phyloP scores from a whole-genome alignment of 2,329 filamentous ascomycete species.

The Diplodia sapinea region DNA sequence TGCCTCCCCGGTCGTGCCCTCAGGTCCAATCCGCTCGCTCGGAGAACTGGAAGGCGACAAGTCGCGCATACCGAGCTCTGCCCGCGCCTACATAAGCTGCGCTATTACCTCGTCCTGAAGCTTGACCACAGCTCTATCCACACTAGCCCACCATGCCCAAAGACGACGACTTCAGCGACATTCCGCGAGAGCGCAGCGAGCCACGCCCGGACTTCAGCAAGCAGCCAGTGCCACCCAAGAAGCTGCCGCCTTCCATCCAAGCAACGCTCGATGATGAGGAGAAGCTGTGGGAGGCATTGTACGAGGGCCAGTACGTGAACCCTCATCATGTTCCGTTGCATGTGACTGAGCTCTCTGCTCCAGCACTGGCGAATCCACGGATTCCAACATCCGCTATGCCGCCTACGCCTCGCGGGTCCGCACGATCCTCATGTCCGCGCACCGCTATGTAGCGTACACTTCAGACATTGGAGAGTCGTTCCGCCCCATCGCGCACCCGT shows the following conservation, averaged over 20 bases:
- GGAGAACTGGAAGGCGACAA: conserved; percentile 1
- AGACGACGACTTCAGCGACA: conserved; percentile 45
- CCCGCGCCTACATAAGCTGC: conserved; percentile 5
- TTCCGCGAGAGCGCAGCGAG: conserved; percentile 52
- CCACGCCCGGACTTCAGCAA: conserved; percentile 55
- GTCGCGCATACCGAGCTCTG: neutral
- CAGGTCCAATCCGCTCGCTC: conserved; percentile 8
- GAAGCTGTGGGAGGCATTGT: conserved; percentile 76
- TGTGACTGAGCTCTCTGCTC: neutral
- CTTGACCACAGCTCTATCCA: neutral
- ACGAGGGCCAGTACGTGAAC: conserved; percentile 74
- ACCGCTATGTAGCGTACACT: conserved; percentile 96
- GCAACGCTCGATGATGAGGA: conserved; percentile 67
- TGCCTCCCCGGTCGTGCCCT: conserved; percentile 15
- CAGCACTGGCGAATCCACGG: conserved; percentile 78
- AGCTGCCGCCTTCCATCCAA: conserved; percentile 62
- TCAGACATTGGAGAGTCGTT: conserved; percentile 97
- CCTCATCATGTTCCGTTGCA: neutral
- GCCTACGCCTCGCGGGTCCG: conserved; percentile 86
- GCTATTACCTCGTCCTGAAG: neutral
- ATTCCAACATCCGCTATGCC: conserved; percentile 85
- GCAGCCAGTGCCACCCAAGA: conserved; percentile 54
- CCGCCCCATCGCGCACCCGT: conserved; percentile 86
- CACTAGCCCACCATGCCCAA: conserved; percentile 44
- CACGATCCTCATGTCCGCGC: conserved; percentile 86